phyloP scores from a whole-genome alignment of 352 stramenopile species.

The Phytopythium oedochilum region DNA sequence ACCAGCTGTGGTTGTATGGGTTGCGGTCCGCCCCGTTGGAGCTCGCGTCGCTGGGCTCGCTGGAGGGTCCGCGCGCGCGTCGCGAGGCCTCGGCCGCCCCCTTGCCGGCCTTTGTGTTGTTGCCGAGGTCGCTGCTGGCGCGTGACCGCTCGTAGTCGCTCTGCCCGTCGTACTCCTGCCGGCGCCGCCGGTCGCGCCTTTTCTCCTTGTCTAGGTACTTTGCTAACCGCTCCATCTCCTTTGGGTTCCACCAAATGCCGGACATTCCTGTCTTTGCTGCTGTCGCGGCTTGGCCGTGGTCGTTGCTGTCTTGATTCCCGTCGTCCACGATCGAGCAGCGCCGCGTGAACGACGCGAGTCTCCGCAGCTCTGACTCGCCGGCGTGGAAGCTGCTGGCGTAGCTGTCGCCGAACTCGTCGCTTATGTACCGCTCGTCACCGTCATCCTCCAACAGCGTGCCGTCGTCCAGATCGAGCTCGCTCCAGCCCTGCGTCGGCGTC shows the following conservation, averaged over 20 bases:
- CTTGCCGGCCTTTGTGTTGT: not conserved
- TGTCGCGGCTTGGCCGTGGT: constrained; percentile 10
- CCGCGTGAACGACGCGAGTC: constrained; percentile 22
- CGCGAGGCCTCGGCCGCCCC: not conserved
- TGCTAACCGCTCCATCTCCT: constrained; percentile 30
- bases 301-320: not conserved
- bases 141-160: constrained; percentile 3
- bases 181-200: constrained; percentile 10
- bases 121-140: not conserved
- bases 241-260: constrained; percentile 27
- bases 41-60: constrained; percentile 2
- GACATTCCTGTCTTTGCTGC: constrained; percentile 1
- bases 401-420: not conserved
- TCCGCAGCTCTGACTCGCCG: constrained; percentile 10
- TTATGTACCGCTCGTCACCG: not conserved
- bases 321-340: constrained; percentile 8
- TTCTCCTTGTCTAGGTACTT: constrained; percentile 18
- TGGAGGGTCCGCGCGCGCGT: not conserved
- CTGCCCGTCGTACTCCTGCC: constrained; percentile 7
- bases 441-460: constrained; percentile 5
- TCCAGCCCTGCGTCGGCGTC: not conserved
- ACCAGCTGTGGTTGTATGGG: not conserved
- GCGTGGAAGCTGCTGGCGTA: not conserved
- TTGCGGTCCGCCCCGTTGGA: constrained; percentile 1
- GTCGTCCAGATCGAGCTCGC: constrained; percentile 8